Percentiles rank a stretch among this genome's conserved stretches.
phyloP scores from a whole-genome alignment of 1,139 yeast genomes.

The Williopsis jadinii region DNA sequence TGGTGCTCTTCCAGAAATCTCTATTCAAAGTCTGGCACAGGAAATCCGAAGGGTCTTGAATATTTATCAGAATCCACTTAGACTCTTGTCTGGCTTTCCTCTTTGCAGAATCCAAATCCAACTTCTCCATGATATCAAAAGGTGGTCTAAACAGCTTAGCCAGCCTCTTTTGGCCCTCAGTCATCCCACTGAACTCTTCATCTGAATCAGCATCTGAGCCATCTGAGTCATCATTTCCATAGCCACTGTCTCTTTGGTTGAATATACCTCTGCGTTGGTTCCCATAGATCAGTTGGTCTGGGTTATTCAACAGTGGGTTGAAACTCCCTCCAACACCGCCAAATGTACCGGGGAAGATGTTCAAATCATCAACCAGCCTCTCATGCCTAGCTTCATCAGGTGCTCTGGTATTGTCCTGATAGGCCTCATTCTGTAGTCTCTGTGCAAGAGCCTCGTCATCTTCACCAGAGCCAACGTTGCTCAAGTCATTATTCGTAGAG shows the following conservation, averaged over 20 bases:
- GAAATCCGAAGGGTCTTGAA: slow-evolving; percentile 81
- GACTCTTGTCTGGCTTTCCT: slow-evolving; percentile 50
- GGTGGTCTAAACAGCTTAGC: slow-evolving; percentile 90
- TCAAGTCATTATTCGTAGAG: slow-evolving; percentile 27
- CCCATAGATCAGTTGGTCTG: slow-evolving; percentile 33
- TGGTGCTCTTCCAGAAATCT: slow-evolving; percentile 82
- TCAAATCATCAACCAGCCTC: slow-evolving; percentile 50
- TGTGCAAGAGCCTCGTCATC: slow-evolving; percentile 57
- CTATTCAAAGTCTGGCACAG: slow-evolving; percentile 86
- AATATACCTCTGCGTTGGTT: slow-evolving; percentile 35
- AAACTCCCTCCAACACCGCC: slow-evolving; percentile 32
- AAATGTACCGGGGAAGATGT: slow-evolving; percentile 27
- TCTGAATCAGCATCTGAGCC: slow-evolving; percentile 26
- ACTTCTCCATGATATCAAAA: slow-evolving; percentile 70
- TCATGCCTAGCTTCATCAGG: slow-evolving; percentile 80
- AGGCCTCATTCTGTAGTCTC: slow-evolving; percentile 60
- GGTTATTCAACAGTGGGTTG: slow-evolving; percentile 21
- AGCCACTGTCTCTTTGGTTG: slow-evolving; percentile 36
- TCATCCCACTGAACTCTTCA: slow-evolving; percentile 25
- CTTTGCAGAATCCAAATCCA: slow-evolving; percentile 69
- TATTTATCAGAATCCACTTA: slow-evolving; percentile 83
- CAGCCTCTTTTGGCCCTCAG: slow-evolving; percentile 62
- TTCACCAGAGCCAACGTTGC: slow-evolving; percentile 2
- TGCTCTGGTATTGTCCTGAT: slow-evolving; percentile 44
- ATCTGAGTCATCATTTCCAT: slow-evolving; percentile 15